Percentiles rank a stretch among this genome's conserved stretches.
Conservation (phyloP, 2,329 filamentous ascomycete species). For the Knufia petricola region DNA sequence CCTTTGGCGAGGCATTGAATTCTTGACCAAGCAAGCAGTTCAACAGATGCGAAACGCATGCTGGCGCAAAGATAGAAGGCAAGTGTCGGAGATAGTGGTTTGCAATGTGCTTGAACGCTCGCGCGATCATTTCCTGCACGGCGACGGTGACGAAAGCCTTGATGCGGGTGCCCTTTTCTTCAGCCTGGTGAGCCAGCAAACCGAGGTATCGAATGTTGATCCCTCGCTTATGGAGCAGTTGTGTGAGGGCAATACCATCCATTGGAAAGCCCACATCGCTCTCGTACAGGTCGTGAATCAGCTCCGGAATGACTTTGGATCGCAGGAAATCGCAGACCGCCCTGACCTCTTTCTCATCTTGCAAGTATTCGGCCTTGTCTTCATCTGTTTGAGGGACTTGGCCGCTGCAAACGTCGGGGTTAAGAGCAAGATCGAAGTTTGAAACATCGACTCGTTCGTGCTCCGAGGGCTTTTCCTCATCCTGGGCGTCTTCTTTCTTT, state of each 20-base stretch:
- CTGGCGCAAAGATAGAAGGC: constrained; percentile 67
- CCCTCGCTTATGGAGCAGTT: constrained; percentile 87
- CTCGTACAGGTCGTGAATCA: constrained; percentile 78
- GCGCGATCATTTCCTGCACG: constrained; percentile 86
- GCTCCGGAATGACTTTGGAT: constrained; percentile 67
- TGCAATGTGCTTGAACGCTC: constrained; percentile 88
- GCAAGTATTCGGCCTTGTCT: constrained; percentile 72
- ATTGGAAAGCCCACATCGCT: constrained; percentile 96
- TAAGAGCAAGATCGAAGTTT: constrained; percentile 77
- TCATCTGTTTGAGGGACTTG: constrained; percentile 82
- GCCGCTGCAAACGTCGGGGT: constrained; percentile 91
- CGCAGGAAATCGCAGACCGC: constrained; percentile 71
- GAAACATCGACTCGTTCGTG: constrained; percentile 74
- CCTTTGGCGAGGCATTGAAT: constrained; percentile 65
- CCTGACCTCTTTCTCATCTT: constrained; percentile 82
- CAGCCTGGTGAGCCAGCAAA: constrained; percentile 61
- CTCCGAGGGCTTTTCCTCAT: constrained; percentile 28
- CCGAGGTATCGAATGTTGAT: constrained; percentile 97
- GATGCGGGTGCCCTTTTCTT: constrained; percentile 59
- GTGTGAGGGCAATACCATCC: constrained; percentile 87
- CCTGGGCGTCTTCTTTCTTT: constrained; percentile 25
- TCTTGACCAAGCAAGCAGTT: constrained; percentile 81
- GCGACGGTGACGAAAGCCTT: constrained; percentile 67
- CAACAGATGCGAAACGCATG: constrained; percentile 74
- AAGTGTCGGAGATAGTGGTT: constrained; percentile 70